Percentiles rank a stretch among this genome's conserved stretches.
These are phyloP conservation scores for Phymatotrichopsis omnivora DNA, from an alignment of 2,329 filamentous ascomycete species.

Conservation along the genomic window DNA sequence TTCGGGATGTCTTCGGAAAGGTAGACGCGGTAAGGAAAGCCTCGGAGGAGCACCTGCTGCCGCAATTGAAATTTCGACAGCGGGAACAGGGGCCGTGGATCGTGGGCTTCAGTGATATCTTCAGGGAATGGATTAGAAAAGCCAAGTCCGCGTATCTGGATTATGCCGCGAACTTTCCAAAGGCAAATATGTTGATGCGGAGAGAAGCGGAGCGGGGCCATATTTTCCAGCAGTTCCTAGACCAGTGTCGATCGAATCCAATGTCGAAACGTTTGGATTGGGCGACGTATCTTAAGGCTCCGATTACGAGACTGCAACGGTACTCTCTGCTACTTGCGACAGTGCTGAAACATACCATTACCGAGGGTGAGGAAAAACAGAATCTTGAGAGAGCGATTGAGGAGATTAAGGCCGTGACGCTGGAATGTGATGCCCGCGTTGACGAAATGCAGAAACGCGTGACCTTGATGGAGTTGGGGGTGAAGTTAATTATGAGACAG, in stretches of 20 bases:
- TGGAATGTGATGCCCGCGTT: constrained; percentile 86
- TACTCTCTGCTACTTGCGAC: constrained; percentile 76
- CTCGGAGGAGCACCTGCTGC: constrained; percentile 84
- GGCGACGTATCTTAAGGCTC: constrained; percentile 88
- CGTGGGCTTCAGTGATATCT: constrained; percentile 87
- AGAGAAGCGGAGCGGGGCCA: constrained; percentile 77
- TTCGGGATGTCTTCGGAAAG: constrained; percentile 80
- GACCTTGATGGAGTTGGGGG: constrained; percentile 70
- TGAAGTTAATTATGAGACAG: constrained; percentile 73
- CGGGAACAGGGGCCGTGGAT: constrained; percentile 96
- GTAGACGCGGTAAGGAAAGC: constrained; percentile 78
- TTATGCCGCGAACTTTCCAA: constrained; percentile 79
- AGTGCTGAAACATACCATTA: constrained; percentile 70
- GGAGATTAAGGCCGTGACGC: constrained; percentile 79
- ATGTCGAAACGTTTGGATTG: constrained; percentile 75
- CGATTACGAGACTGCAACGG: constrained; percentile 83
- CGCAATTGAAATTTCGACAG: constrained; percentile 92
- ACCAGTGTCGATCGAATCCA: constrained; percentile 67
- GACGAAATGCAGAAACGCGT: constrained; percentile 89
- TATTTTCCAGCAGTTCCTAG: constrained; percentile 75
- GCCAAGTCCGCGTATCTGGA: constrained; percentile 81
- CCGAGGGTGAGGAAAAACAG: constrained; percentile 79
- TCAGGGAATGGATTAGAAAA: constrained; percentile 96
- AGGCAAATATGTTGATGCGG: constrained; percentile 70
- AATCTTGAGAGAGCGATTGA: constrained; percentile 77